Base-by-base conservation (phyloP, 2,329 filamentous ascomycete genomes). In the Metarhizium rileyi region DNA sequence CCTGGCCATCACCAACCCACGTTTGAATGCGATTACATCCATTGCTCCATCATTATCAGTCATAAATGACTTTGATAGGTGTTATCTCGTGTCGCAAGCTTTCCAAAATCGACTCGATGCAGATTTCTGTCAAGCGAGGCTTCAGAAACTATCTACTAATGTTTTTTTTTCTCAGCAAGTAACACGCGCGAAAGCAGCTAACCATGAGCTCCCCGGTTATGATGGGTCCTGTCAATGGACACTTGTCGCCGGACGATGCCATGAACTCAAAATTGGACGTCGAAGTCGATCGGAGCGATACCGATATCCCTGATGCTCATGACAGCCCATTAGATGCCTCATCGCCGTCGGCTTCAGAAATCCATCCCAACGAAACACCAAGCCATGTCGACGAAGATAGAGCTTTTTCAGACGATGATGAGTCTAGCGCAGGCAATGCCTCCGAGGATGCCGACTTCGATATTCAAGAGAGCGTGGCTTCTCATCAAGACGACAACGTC, bases 381-480 rank as follows among this genome's bases (percentile, higher is more conserved):
- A 70, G 69, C 60, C 63, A 71, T 55, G 56, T 62, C 53, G 64
- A 67, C 47, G 63, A 69, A 48, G 68, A 68, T 44, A 57, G 63
- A 50, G 66, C 66, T 44, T 66, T 66, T 51, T 70, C 73, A n/a
- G 71, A 73, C 49, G 68, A 66, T 38, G 70, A 74, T 50, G 71
- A 70, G 38, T 71, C 75, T 1, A 75, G 72, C 40, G 67, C 72
- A 23, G 73, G 78, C 53, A 75, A 81, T 61, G 77, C 70, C 53
- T 82, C 78, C 5, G 81, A 84, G 52, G 82, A 86, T 66, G 83
- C 69, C 56, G 89, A 95, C 66, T 95, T 86, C 62, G 86, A 88
- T 63, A 82, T 84, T 66, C 83, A 80, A 54, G 78, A 80, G 53
- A 81, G 77, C 55, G 69, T 71, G 18, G 57, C 58, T 48, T 69